Evolutionary conservation across 2,329 filamentous ascomycete genomes (phyloP).

Genomic region (Calonectria pauciramosa): DNA sequence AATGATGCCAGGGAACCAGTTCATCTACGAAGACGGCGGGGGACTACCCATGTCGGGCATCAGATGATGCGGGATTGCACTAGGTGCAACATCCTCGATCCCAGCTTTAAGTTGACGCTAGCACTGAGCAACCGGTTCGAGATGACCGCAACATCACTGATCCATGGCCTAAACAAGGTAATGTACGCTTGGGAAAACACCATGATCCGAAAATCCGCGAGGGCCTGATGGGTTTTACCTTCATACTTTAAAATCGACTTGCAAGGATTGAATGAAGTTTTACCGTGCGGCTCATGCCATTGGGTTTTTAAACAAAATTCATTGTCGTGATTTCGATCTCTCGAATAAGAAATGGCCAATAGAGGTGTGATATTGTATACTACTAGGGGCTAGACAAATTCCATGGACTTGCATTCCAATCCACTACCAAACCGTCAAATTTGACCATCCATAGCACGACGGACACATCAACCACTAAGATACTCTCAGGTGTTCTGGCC

Average conservation of each 20-base stretch:
- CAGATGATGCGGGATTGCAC: neutral
- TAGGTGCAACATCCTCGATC: neutral
- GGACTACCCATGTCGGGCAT: neutral
- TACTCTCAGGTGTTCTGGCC: too few relatives aligned
- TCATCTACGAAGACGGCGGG: neutral
- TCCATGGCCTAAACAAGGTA: neutral
- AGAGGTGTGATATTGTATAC: neutral
- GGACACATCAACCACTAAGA: too few relatives aligned
- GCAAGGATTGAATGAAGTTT: neutral
- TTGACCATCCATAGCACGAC: too few relatives aligned
- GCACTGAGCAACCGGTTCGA: neutral
- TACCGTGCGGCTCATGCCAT: neutral
- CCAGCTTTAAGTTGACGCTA: conserved; percentile 6
- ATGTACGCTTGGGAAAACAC: neutral
- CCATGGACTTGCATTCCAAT: neutral
- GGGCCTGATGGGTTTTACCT: neutral
- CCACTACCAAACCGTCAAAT: too few relatives aligned
- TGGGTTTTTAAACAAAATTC: too few relatives aligned
- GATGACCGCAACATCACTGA: neutral
- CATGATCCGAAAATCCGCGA: neutral
- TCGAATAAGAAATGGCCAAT: too few relatives aligned
- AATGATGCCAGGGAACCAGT: neutral
- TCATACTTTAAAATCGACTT: neutral
- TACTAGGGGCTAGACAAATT: neutral
- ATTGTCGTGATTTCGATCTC: too few relatives aligned